Base-by-base conservation (phyloP, 306 rosid species). In the Aeschynomene evenia region DNA sequence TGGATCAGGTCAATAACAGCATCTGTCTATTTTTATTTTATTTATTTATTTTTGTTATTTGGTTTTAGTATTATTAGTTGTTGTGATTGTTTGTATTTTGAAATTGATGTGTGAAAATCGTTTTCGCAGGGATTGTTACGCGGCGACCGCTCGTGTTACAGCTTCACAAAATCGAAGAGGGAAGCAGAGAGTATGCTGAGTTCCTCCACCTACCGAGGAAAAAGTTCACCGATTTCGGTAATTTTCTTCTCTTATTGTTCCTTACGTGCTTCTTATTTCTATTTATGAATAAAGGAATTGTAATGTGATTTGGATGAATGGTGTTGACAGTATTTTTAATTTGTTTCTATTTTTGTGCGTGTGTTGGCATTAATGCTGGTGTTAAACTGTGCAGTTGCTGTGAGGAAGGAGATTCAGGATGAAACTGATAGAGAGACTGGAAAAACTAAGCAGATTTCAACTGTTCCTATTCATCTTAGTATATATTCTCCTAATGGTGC, bases 351-450 rank as follows among this genome's bases (percentile, higher is more conserved):
- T 37, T 40, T n/a, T 76, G 6, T 12, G 62, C 8, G 33, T 18
- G 15, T 28, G 37, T 33, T 6, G 14, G 11, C 34, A 20, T 49
- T 48, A 33, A 34, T 74, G 51, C 45, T 65, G 39, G 71, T 74
- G 16, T 56, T n/a, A 62, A 43, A 68, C 58, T 81, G 48, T 68
- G 80, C 78, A 92, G 98, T 80, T 83, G 96, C 89, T 67, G 98
- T 90, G 78, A 90, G 98, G 68, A 92, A 90, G 87, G 98, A 92
- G 79, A 92, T 92, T 77, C 74, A 80, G 65, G 98, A 92, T n/a
- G 98, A 92, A 85, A 92, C 98, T 2, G 98, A 92, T 65, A 88
- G 98, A 82, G 96, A 90, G 82, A 92, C 98, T 5, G 98, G 98
- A 37, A 91, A 91, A 39, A 15, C 53, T 72, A 92, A 88, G 81